Evolutionary conservation across 169 alveolate genomes (phyloP).

Genomic region (Cystoisospora suis): DNA sequence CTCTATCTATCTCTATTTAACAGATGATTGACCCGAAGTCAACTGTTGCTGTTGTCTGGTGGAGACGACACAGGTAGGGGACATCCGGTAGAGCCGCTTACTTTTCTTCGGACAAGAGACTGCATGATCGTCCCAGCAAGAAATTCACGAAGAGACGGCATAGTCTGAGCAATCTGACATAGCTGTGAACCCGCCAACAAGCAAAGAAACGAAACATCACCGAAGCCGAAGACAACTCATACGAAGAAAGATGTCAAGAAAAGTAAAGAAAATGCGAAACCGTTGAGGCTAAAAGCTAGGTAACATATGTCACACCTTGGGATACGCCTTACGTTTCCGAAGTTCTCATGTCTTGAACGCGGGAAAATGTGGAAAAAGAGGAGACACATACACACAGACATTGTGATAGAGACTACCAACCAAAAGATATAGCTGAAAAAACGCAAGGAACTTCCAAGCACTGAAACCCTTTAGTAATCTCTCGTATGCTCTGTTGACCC

Average conservation of each 20-base stretch:
- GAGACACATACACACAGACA: neutral
- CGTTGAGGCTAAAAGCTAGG: neutral
- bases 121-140: constrained; percentile 13
- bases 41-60: neutral
- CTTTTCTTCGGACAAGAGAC: neutral
- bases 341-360: neutral
- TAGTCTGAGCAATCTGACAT: constrained; percentile 19
- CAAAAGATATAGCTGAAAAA: too few species aligned
- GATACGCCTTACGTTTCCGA: neutral
- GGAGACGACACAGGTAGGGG: neutral
- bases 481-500: too few species aligned
- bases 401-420: neutral
- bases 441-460: too few species aligned
- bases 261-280: neutral
- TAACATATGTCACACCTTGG: neutral
- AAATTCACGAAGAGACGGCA: constrained; percentile 18
- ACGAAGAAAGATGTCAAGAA: neutral
- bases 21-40: neutral
- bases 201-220: neutral
- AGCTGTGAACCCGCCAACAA: neutral
- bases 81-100: neutral
- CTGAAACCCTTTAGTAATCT: too few species aligned
- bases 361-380: neutral
- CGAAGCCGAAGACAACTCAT: neutral
- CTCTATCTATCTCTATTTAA: neutral